Evolutionary conservation across 768 basidiomycete genomes (phyloP).

Genomic region (Kwoniella sp.): DNA sequence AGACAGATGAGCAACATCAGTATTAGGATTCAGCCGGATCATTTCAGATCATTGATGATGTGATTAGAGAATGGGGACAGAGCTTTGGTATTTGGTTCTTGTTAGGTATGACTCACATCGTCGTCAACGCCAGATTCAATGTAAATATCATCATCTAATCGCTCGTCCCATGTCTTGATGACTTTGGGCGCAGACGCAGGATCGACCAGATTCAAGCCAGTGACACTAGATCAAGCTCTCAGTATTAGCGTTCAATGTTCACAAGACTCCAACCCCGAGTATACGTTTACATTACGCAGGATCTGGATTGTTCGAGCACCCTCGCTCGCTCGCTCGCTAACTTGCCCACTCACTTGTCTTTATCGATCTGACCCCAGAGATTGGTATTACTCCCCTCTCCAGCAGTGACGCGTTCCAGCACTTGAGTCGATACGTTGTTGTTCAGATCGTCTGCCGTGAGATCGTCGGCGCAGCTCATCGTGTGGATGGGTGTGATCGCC

Average conservation of each 20-base stretch:
- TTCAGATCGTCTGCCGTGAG: conserved; percentile 50
- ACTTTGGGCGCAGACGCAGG: conserved; percentile 45
- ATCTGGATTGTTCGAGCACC: too few species aligned
- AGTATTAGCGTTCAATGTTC: too few species aligned
- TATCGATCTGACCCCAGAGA: conserved; percentile 53
- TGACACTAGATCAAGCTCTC: conserved; percentile 41
- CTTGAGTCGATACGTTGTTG: conserved; percentile 36
- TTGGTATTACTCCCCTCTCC: conserved; percentile 53
- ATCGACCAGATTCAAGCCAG: conserved; percentile 48
- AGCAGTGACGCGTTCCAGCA: conserved; percentile 51
- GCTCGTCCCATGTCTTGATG: conserved; percentile 55
- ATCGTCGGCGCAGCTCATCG: conserved; percentile 55
- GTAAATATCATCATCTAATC: conserved; percentile 41
- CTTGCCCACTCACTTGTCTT: conserved; percentile 45
- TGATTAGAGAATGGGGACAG: too few species aligned
- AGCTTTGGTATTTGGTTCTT: too few species aligned
- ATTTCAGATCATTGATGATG: too few species aligned
- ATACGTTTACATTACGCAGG: too few species aligned
- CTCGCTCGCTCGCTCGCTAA: not conserved
- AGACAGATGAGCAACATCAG: not conserved
- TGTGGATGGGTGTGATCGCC: not conserved
- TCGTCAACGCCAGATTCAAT: conserved; percentile 54
- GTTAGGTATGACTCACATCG: conserved; percentile 41
- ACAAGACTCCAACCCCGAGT: too few species aligned
- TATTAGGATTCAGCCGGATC: too few species aligned